These are phyloP conservation scores for Aurantiochytrium sp. DNA, from an alignment of 108 stramenopile species.

Conservation along the genomic window DNA sequence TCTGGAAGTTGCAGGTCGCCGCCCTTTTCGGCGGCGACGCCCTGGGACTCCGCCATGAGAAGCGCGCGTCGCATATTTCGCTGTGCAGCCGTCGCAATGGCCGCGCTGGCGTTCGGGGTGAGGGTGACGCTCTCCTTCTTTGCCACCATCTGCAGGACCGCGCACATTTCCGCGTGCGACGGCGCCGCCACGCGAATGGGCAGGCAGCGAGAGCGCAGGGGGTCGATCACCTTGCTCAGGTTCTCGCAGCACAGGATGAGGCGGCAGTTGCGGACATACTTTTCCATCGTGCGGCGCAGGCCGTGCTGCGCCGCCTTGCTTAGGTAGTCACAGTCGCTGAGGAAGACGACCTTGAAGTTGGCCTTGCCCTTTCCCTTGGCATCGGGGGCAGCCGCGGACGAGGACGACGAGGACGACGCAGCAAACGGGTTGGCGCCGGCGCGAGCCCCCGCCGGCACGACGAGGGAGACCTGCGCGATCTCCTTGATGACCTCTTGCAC, in stretches of 20 bases:
- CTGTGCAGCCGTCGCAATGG: slow-evolving; percentile 65
- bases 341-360: slow-evolving; percentile 80
- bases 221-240: slow-evolving; percentile 85
- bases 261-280: slow-evolving; percentile 83
- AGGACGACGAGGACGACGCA: neutral
- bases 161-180: slow-evolving; percentile 58
- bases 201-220: slow-evolving; percentile 86
- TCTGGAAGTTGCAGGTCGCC: slow-evolving; percentile 51
- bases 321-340: slow-evolving; percentile 86
- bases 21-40: neutral
- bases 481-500: slow-evolving; percentile 98
- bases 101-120: slow-evolving; percentile 66
- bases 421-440: neutral
- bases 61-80: slow-evolving; percentile 92
- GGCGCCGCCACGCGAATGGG: slow-evolving; percentile 86
- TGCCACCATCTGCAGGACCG: slow-evolving; percentile 68
- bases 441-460: neutral
- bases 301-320: slow-evolving; percentile 84
- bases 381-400: neutral
- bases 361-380: neutral
- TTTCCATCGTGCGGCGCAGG: slow-evolving; percentile 96
- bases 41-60: slow-evolving; percentile 85
- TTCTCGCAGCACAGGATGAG: slow-evolving; percentile 85
- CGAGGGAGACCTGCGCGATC: slow-evolving; percentile 64
- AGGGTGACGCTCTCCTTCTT: slow-evolving; percentile 69